These are phyloP conservation scores for Candida coquimbonensis DNA, from an alignment of 805 yeast genomes.

Conservation along the genomic window DNA sequence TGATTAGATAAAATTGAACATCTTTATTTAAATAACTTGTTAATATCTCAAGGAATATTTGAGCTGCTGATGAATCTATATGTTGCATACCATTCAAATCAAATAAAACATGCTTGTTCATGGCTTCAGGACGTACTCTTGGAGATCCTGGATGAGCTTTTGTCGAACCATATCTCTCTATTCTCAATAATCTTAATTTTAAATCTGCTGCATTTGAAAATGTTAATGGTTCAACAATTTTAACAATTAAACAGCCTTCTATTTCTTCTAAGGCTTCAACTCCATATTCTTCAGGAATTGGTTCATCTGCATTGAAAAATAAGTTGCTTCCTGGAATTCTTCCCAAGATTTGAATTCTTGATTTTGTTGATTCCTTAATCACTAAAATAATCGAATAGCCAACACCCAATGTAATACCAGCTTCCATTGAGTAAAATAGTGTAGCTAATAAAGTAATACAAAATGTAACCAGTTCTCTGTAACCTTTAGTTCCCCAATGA, in stretches of 20 bases:
- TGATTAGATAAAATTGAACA: slow-evolving; percentile 52
- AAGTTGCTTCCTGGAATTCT: slow-evolving; percentile 53
- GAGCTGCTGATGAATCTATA: slow-evolving; percentile 76
- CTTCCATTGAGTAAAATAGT: slow-evolving; percentile 71
- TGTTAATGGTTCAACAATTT: slow-evolving; percentile 82
- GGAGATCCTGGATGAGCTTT: slow-evolving; percentile 73
- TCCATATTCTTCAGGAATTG: slow-evolving; percentile 28
- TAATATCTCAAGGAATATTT: slow-evolving; percentile 58
- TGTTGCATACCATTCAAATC: slow-evolving; percentile 79
- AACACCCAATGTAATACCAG: slow-evolving; percentile 86
- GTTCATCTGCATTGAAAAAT: slow-evolving; percentile 68
- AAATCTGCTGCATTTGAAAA: slow-evolving; percentile 82
- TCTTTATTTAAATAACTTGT: slow-evolving; percentile 44
- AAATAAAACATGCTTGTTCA: slow-evolving; percentile 54
- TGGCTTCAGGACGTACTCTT: slow-evolving; percentile 34
- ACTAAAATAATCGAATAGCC: slow-evolving; percentile 74
- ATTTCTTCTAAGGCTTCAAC: slow-evolving; percentile 33
- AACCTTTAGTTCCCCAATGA: slow-evolving; percentile 69
- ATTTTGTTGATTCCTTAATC: slow-evolving; percentile 69
- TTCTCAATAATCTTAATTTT: slow-evolving; percentile 54
- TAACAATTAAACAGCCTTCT: slow-evolving; percentile 71
- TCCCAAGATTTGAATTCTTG: slow-evolving; percentile 79
- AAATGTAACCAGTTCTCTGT: slow-evolving; percentile 67
- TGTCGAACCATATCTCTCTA: slow-evolving; percentile 73
- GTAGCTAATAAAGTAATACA: slow-evolving; percentile 58